phyloP scores from a whole-genome alignment of 2,329 filamentous ascomycete species.

The Cladosporium sp. region DNA sequence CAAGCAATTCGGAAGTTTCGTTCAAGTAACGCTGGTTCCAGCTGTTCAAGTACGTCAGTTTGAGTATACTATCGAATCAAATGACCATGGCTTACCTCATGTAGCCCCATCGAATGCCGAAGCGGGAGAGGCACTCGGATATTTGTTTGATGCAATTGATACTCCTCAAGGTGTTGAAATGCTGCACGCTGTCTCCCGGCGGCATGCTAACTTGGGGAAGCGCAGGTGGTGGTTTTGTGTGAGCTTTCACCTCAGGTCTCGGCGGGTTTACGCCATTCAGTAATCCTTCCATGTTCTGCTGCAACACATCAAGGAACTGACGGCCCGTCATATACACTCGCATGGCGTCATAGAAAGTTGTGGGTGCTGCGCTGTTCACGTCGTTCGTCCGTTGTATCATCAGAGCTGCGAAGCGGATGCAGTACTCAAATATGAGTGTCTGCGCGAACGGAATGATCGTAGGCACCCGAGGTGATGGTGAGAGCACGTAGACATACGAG shows the following conservation, averaged over 20 bases:
- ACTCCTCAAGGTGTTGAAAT: conserved; percentile 36
- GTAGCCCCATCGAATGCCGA: conserved; percentile 46
- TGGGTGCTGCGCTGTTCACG: conserved; percentile 58
- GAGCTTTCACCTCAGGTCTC: conserved; percentile 37
- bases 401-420: conserved; percentile 72
- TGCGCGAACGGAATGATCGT: conserved; percentile 71
- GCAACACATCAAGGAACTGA: conserved; percentile 54
- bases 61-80: background rate
- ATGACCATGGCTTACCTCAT: conserved; percentile 30
- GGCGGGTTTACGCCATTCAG: conserved; percentile 35
- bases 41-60: conserved; percentile 21
- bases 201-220: conserved; percentile 30
- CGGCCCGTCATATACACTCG: conserved; percentile 68
- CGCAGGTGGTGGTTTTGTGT: conserved; percentile 29
- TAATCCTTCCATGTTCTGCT: conserved; percentile 47
- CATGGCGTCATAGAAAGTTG: conserved; percentile 84
- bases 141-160: conserved; percentile 46
- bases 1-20: conserved; percentile 38
- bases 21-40: conserved; percentile 47
- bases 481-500: conserved; percentile 84
- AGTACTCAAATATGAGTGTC: conserved; percentile 78
- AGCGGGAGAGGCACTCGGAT: conserved; percentile 40
- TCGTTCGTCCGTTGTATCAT: conserved; percentile 64
- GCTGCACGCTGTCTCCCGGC: conserved; percentile 25
- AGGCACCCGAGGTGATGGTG: conserved; percentile 70